Conservation (phyloP, 306 rosid genomes). For the Fragaria ananassa region DNA sequence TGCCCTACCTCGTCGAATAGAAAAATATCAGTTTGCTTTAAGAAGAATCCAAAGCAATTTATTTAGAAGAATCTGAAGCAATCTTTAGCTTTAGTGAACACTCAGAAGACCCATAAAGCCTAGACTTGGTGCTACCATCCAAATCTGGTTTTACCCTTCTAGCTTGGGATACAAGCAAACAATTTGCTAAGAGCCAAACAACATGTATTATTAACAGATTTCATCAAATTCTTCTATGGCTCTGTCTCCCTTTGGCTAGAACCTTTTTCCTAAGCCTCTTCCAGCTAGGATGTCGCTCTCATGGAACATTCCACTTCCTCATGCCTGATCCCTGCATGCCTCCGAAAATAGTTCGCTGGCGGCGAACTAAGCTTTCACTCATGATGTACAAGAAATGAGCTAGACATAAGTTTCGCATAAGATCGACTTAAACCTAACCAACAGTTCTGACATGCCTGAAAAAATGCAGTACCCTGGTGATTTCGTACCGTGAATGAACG, state of each 20-base stretch:
- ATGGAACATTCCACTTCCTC: slow-evolving; percentile 37
- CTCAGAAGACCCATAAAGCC: slow-evolving; percentile 38
- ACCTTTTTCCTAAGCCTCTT: slow-evolving; percentile 33
- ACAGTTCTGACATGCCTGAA: background rate
- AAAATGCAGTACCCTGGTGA: background rate
- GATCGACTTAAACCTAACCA: background rate
- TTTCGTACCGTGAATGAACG: background rate
- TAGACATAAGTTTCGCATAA: background rate
- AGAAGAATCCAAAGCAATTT: slow-evolving; percentile 66
- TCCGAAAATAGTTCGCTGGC: slow-evolving; percentile 16
- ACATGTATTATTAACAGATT: slow-evolving; percentile 25
- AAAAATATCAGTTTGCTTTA: slow-evolving; percentile 26
- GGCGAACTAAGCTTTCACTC: background rate
- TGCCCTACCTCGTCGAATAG: slow-evolving; percentile 41
- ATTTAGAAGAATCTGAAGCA: slow-evolving; percentile 63
- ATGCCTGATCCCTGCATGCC: slow-evolving; percentile 39
- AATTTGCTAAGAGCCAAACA: slow-evolving; percentile 41
- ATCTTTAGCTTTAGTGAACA: slow-evolving; percentile 37
- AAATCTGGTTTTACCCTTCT: slow-evolving; percentile 23
- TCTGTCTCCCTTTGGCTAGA: slow-evolving; percentile 41
- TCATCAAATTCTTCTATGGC: slow-evolving; percentile 23
- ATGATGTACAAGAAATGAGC: background rate
- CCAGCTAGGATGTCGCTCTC: slow-evolving; percentile 49
- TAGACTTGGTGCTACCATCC: slow-evolving; percentile 23
- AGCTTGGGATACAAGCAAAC: slow-evolving; percentile 34